phyloP scores from a whole-genome alignment of 2,329 filamentous ascomycete genomes.

The Ophiostoma novo-ulmi region DNA sequence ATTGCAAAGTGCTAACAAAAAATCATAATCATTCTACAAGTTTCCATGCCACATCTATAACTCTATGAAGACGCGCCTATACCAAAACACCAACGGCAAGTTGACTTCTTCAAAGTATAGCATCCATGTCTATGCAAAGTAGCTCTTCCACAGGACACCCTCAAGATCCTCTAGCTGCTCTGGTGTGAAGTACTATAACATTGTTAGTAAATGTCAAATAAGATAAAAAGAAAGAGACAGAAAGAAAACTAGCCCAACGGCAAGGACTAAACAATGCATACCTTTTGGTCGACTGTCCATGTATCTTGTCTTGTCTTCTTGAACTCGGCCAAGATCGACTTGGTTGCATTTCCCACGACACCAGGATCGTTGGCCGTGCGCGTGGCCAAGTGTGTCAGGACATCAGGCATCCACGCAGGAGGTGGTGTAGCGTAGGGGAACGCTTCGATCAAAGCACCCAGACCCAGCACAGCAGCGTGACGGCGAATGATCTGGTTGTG shows the following conservation, averaged over 20 bases:
- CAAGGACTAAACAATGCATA: constrained; percentile 37
- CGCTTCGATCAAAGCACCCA: constrained; percentile 87
- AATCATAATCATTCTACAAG: background rate
- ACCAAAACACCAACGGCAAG: background rate
- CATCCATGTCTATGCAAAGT: constrained; percentile 64
- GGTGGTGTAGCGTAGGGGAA: constrained; percentile 95
- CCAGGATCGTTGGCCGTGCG: constrained; percentile 84
- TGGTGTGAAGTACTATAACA: constrained; percentile 66
- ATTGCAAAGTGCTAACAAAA: background rate
- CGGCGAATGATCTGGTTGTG: constrained; percentile 74
- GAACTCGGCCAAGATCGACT: constrained; percentile 90
- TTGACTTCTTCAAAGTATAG: background rate
- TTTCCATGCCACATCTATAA: background rate
- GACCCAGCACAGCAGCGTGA: constrained; percentile 85
- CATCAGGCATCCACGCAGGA: constrained; percentile 87
- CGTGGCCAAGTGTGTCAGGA: constrained; percentile 77
- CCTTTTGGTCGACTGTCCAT: constrained; percentile 97
- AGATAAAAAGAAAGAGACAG: background rate
- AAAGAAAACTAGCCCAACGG: background rate
- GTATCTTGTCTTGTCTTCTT: constrained; percentile 99
- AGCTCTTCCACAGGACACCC: constrained; percentile 98
- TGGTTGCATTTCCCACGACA: constrained; percentile 91
- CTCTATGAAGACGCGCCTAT: background rate
- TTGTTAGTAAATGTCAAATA: background rate
- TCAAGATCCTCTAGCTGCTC: constrained; percentile 94